Base-by-base conservation (phyloP, 805 yeast species). In the Cyberlindnera suaveolens region DNA sequence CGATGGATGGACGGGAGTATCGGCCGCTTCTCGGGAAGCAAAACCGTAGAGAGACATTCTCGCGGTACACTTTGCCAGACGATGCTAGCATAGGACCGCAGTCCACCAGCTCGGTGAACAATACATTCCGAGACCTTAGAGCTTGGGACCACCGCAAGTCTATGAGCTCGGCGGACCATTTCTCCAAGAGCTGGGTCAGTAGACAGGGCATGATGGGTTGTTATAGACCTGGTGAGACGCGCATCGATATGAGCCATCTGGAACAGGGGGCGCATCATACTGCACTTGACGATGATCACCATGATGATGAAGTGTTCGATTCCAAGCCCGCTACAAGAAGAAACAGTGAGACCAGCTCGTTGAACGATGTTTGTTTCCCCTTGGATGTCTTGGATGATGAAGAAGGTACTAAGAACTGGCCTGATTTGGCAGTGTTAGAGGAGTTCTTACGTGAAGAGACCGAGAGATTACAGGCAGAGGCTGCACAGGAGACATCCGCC, bases 301-400 rank as follows among this genome's bases (percentile, higher is more conserved):
- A 56, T 6, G 41, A 40, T 15, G 62, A 56, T 17, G 59, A 58
- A 5, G 65, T 62, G 39, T 61, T 65, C 34, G 64, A 65, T 31
- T 70, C 74, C 4, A 65, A 68, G 39, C 74, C 74, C 1, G 64
- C 69, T 2, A 63, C 72, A 1, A 61, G 70, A 48, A 57, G 68
- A 31, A 57, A 66, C 7, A 62, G 71, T 1, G 78, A 76, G 42
- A 76, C 78, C 33, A 81, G 95, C 0, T 85, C 96, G 1, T 65
- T 91, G 45, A 90, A 84, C 58, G 99, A 91, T 63, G 99, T 91
- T 20, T 91, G 96, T 57, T 79, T 88, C 61, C 96, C 96, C 0
- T 70, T 89, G 32, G 63, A 58, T 31, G 57, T 47, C 14, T 38
- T 51, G 20, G 58, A 49, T 38, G 57, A 47, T 37, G 39, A 31